phyloP scores from a whole-genome alignment of 768 basidiomycete species.

The Chalciporus piperatus region DNA sequence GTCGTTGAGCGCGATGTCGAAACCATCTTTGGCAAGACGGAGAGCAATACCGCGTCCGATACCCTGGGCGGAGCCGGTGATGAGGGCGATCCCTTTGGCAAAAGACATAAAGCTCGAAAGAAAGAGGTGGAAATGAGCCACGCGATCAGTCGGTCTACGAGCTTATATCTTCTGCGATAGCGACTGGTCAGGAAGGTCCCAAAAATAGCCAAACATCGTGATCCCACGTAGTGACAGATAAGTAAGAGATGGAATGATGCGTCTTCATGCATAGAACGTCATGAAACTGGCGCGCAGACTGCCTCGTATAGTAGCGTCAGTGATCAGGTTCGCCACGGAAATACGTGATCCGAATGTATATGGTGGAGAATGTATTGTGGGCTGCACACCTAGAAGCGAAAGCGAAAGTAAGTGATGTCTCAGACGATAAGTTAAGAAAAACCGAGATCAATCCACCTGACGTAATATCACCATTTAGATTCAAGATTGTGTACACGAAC shows the following conservation, averaged over 20 bases:
- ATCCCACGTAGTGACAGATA: neutral
- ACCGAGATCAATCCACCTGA: no score
- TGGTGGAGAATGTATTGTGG: no score
- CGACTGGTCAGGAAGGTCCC: neutral
- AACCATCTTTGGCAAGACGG: slow-evolving; percentile 33
- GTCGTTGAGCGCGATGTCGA: slow-evolving; percentile 32
- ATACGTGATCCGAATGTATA: no score
- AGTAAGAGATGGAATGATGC: neutral
- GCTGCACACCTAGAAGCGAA: no score
- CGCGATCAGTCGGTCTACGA: neutral
- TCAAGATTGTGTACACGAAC: no score
- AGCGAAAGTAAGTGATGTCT: no score
- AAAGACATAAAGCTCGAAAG: slow-evolving; percentile 15
- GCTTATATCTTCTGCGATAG: neutral
- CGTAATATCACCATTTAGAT: no score
- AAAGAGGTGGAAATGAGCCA: neutral
- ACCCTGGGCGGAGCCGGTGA: slow-evolving; percentile 34
- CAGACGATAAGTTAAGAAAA: no score
- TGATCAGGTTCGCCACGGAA: no score
- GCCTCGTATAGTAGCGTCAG: no score
- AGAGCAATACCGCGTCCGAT: slow-evolving; percentile 32
- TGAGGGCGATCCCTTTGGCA: slow-evolving; percentile 30
- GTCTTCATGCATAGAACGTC: neutral
- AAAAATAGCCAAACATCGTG: neutral
- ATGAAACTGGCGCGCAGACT: no score